Conservation (phyloP, 495 filamentous ascomycete species). For the Tuber umbilicatum region DNA sequence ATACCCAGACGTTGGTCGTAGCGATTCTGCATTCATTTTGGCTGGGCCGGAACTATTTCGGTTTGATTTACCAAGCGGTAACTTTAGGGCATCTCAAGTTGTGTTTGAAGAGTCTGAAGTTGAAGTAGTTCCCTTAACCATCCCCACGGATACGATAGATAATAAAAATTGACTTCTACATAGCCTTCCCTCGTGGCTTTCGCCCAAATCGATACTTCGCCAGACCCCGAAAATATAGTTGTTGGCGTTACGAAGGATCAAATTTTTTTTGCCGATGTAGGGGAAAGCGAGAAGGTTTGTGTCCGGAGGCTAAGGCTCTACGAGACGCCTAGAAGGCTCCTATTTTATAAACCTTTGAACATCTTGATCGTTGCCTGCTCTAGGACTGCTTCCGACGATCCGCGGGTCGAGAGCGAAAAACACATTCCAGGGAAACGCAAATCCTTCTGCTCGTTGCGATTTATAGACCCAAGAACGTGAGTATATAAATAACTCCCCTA, state of each 20-base stretch:
- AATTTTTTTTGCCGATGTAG: slow-evolving; percentile 40
- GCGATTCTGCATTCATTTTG: slow-evolving; percentile 38
- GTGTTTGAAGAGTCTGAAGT: slow-evolving; percentile 38
- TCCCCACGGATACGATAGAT: neutral
- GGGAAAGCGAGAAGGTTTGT: slow-evolving; percentile 39
- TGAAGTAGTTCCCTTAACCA: slow-evolving; percentile 22
- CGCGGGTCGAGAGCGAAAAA: slow-evolving; percentile 24
- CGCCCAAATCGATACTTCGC: slow-evolving; percentile 34
- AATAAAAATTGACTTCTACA: slow-evolving; percentile 5
- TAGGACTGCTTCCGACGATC: slow-evolving; percentile 29
- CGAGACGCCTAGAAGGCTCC: slow-evolving; percentile 39
- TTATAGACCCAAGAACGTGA: slow-evolving; percentile 40
- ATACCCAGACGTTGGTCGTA: slow-evolving; percentile 28
- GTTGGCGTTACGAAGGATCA: slow-evolving; percentile 39
- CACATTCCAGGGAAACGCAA: slow-evolving; percentile 28
- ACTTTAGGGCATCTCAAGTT: slow-evolving; percentile 35
- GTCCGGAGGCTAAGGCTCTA: slow-evolving; percentile 35
- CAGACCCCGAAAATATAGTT: slow-evolving; percentile 35
- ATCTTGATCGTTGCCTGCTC: slow-evolving; percentile 41
- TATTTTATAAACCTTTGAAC: slow-evolving; percentile 37
- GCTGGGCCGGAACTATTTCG: slow-evolving; percentile 41
- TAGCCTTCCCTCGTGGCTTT: slow-evolving; percentile 39
- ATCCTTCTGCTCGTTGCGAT: slow-evolving; percentile 36
- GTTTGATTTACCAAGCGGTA: slow-evolving; percentile 36
- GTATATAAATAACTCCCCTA: slow-evolving; percentile 5